Percentiles rank a stretch among this genome's conserved stretches.
Conservation (phyloP, 2,329 filamentous ascomycete species). For the Fusarium nodosum region DNA sequence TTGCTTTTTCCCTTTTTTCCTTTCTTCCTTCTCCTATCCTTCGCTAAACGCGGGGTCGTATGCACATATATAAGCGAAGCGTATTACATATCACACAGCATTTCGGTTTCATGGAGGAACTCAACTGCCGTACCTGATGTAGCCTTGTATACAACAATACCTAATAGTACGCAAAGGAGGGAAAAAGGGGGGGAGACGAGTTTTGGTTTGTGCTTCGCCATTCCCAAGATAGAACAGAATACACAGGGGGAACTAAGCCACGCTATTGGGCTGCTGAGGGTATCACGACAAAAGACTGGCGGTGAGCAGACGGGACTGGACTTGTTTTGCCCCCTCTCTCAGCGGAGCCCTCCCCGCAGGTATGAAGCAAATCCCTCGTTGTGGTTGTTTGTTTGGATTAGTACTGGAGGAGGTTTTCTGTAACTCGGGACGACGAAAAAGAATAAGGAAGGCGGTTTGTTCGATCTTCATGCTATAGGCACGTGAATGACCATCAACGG, state of each 20-base stretch:
- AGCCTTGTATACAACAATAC: slow-evolving; percentile 5
- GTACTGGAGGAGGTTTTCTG: slow-evolving; percentile 12
- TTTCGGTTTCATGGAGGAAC: slow-evolving; percentile 21
- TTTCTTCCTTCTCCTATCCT: slow-evolving; percentile 6
- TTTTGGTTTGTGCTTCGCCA: slow-evolving; percentile 33
- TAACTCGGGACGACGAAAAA: slow-evolving; percentile 43
- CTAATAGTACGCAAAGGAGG: neutral
- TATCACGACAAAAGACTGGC: slow-evolving; percentile 42
- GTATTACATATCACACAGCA: slow-evolving; percentile 2
- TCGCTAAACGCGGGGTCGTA: slow-evolving; percentile 50
- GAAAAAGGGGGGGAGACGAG: neutral
- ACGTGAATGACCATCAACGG: slow-evolving; percentile 27
- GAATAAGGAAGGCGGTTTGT: slow-evolving; percentile 25
- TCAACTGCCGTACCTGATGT: slow-evolving; percentile 26
- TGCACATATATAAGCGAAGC: slow-evolving; percentile 1
- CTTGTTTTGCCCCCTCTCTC: slow-evolving; percentile 15
- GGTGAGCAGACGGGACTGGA: slow-evolving; percentile 34
- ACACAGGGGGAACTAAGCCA: slow-evolving; percentile 33
- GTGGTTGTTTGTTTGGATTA: slow-evolving; percentile 40
- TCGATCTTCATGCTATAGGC: slow-evolving; percentile 19
- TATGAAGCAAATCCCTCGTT: slow-evolving; percentile 24
- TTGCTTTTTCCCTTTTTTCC: slow-evolving; percentile 20
- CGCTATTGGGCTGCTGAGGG: slow-evolving; percentile 41
- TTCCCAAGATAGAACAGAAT: slow-evolving; percentile 42
- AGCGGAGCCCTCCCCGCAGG: slow-evolving; percentile 38